A percentile compares a stretch with the other conserved stretches of the same genome.
phyloP scores from a whole-genome alignment of 352 stramenopile species.

The Pythium plurisporium region DNA sequence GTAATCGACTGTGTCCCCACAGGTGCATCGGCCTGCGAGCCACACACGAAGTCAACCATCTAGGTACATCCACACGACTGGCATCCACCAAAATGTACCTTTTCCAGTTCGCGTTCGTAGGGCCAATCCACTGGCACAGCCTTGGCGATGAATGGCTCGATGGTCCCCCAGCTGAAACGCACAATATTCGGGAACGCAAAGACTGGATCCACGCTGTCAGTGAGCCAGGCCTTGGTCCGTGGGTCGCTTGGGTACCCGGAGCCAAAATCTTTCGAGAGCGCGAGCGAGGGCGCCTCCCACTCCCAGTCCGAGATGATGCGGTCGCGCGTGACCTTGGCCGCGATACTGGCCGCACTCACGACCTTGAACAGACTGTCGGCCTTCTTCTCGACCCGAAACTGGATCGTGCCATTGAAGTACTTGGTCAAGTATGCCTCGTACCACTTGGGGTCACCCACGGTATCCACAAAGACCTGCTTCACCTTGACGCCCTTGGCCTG shows the following conservation, averaged over 20 bases:
- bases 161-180: slow-evolving; percentile 82
- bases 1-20: slow-evolving; percentile 73
- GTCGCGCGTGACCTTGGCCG: slow-evolving; percentile 93
- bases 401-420: slow-evolving; percentile 83
- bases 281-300: slow-evolving; percentile 74
- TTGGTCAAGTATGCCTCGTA: slow-evolving; percentile 92
- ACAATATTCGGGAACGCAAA: slow-evolving; percentile 84
- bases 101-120: slow-evolving; percentile 29
- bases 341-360: slow-evolving; percentile 91
- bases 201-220: slow-evolving; percentile 70
- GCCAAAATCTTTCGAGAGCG: slow-evolving; percentile 72
- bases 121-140: slow-evolving; percentile 28
- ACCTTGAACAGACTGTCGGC: slow-evolving; percentile 95
- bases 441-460: slow-evolving; percentile 88
- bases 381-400: slow-evolving; percentile 96
- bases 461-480: slow-evolving; percentile 93
- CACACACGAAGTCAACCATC: background rate
- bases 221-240: slow-evolving; percentile 87
- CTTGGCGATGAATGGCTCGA: slow-evolving; percentile 30
- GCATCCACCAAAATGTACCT: slow-evolving; percentile 6
- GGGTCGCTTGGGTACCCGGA: slow-evolving; percentile 92
- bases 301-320: slow-evolving; percentile 84
- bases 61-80: no score
- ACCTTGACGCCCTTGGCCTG: slow-evolving; percentile 83
- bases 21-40: slow-evolving; percentile 41